Evolutionary conservation across 805 yeast genomes (phyloP).

Genomic region (Yarrowia osloensis): DNA sequence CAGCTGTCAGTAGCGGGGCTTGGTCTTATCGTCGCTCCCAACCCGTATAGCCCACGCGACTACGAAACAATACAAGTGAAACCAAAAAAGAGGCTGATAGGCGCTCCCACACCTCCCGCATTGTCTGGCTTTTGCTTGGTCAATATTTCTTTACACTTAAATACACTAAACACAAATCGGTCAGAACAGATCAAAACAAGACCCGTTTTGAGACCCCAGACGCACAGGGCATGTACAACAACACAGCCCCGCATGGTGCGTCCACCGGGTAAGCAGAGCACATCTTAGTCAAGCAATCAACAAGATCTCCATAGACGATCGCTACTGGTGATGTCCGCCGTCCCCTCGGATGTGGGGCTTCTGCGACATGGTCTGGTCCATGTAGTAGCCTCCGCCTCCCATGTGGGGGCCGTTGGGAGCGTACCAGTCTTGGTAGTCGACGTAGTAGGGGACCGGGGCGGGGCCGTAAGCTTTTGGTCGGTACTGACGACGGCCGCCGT

Average conservation of each 20-base stretch:
- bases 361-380: constrained; percentile 10
- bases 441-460: neutral
- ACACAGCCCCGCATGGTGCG: neutral
- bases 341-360: constrained; percentile 7
- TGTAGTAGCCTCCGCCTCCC: neutral
- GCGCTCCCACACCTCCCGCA: neutral
- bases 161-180: constrained; percentile 18
- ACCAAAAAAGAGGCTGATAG: too few species aligned
- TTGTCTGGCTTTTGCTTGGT: neutral
- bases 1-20: too few species aligned
- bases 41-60: neutral
- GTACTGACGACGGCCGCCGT: neutral
- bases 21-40: neutral
- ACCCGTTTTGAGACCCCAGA: neutral
- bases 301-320: neutral
- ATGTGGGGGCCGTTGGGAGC: constrained; percentile 6
- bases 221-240: neutral
- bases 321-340: neutral
- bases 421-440: constrained; percentile 28
- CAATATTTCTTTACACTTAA: neutral
- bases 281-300: neutral
- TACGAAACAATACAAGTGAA: neutral
- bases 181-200: neutral
- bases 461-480: constrained; percentile 1
- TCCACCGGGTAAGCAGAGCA: neutral